Percentiles rank a stretch among this genome's conserved stretches.
These are phyloP conservation scores for Hymenoscyphus fraxineus DNA, from an alignment of 2,329 filamentous ascomycete species.

Conservation along the genomic window DNA sequence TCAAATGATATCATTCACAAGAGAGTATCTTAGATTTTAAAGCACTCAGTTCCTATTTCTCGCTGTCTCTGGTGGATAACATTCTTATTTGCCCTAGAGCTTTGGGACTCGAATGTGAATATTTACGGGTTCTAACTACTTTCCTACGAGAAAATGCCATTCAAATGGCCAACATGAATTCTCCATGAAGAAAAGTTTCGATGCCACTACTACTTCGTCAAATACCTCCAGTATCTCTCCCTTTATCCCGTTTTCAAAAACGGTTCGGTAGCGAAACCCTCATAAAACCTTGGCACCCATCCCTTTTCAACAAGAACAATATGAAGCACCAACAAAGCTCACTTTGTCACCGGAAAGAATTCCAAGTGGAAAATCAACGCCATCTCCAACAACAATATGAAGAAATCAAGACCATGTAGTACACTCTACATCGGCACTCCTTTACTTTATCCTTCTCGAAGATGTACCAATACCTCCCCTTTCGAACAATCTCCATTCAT, in stretches of 20 bases:
- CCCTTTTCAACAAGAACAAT: neutral
- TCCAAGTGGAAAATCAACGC: neutral
- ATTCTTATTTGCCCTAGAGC: too few relatives aligned
- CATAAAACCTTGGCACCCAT: neutral
- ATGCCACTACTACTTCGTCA: neutral
- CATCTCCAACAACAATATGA: neutral
- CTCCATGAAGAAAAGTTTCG: neutral
- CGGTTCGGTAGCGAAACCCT: neutral
- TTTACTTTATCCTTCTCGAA: neutral
- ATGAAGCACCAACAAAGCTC: neutral
- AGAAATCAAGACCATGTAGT: neutral
- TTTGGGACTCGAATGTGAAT: too few relatives aligned
- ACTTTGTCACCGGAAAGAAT: neutral
- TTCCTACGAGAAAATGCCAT: neutral
- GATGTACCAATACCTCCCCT: neutral
- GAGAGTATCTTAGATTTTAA: too few relatives aligned
- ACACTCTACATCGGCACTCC: neutral
- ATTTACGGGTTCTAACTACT: neutral
- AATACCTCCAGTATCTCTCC: neutral
- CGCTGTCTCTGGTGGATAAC: too few relatives aligned
- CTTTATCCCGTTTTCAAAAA: neutral
- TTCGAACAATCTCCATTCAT: neutral
- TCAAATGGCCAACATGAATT: neutral
- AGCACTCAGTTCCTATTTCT: too few relatives aligned
- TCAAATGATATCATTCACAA: too few relatives aligned